A percentile compares a stretch with the other conserved stretches of the same genome.
phyloP scores from a whole-genome alignment of 1,139 yeast species.

The Wickerhamiella infanticola region DNA sequence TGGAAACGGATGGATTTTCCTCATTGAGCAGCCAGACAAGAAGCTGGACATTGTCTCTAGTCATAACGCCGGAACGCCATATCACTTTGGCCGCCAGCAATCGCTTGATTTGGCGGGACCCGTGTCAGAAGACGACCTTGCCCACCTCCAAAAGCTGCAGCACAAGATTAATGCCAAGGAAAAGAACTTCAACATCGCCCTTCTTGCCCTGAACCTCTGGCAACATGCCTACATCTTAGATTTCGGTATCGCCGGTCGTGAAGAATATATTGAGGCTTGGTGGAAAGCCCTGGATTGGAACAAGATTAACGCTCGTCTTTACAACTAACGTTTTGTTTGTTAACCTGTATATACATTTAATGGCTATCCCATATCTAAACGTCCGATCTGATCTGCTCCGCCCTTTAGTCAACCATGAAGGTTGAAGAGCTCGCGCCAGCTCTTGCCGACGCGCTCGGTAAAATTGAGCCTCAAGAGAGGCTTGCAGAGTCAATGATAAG shows the following conservation, averaged over 20 bases:
- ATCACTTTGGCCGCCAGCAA: slow-evolving; percentile 62
- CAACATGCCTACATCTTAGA: slow-evolving; percentile 72
- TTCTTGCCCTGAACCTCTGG: slow-evolving; percentile 74
- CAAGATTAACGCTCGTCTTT: slow-evolving; percentile 32
- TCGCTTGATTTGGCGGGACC: slow-evolving; percentile 62
- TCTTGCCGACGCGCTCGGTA: slow-evolving; percentile 18
- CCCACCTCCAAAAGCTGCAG: slow-evolving; percentile 31
- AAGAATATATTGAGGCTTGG: slow-evolving; percentile 55
- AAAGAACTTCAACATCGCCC: slow-evolving; percentile 60
- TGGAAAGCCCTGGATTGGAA: slow-evolving; percentile 82
- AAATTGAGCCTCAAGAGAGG: slow-evolving; percentile 5
- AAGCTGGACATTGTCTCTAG: slow-evolving; percentile 46
- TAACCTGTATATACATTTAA: background rate
- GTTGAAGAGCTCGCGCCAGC: slow-evolving; percentile 12
- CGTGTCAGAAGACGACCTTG: slow-evolving; percentile 30
- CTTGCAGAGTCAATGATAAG: slow-evolving; percentile 1
- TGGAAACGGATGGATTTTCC: slow-evolving; percentile 83
- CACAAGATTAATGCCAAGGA: slow-evolving; percentile 30
- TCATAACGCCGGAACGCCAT: slow-evolving; percentile 83
- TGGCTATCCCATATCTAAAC: background rate
- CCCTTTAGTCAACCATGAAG: background rate
- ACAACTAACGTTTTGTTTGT: slow-evolving; percentile 11
- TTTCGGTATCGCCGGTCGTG: slow-evolving; percentile 67
- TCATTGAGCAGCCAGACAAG: slow-evolving; percentile 62
- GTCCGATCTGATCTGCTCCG: background rate